Conservation (phyloP, 108 stramenopile genomes). For the Cafeteria roenbergensis region DNA sequence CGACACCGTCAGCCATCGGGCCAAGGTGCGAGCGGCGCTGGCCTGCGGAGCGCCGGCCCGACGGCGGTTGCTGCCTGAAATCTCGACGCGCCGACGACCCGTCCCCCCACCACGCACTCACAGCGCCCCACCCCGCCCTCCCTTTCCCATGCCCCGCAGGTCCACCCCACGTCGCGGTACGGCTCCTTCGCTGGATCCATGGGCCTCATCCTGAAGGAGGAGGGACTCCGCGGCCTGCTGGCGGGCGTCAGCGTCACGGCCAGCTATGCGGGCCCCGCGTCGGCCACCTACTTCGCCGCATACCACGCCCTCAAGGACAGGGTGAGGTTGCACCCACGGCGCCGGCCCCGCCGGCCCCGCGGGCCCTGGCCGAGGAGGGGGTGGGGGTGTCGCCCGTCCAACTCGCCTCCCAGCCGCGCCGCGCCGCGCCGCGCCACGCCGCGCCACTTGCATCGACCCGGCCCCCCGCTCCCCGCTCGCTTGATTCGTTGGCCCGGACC, state of each 20-base stretch:
- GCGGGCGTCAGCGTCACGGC: constrained; percentile 9
- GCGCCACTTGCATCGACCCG: too few species aligned
- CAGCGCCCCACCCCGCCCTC: too few species aligned
- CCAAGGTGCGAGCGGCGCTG: too few species aligned
- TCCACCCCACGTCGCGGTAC: background rate
- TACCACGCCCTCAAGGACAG: constrained; percentile 13
- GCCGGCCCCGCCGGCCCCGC: background rate
- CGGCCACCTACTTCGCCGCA: constrained; percentile 11
- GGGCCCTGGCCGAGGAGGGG: background rate
- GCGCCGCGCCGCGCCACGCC: too few species aligned
- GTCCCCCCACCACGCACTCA: too few species aligned
- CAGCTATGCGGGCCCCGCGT: background rate
- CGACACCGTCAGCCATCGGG: constrained; percentile 17
- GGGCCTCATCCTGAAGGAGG: constrained; percentile 7
- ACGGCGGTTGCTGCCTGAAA: too few species aligned
- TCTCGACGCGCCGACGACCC: too few species aligned
- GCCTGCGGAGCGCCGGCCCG: too few species aligned
- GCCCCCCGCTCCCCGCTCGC: too few species aligned
- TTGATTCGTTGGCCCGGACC: too few species aligned
- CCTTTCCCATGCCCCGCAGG: constrained; percentile 2
- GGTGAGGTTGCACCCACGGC: background rate
- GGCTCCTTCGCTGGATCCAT: constrained; percentile 11
- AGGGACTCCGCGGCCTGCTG: constrained; percentile 11
- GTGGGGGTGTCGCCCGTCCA: background rate
- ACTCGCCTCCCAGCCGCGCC: too few species aligned